Conservation (phyloP, 306 rosid genomes). For the Vigna reflexopilosa region DNA sequence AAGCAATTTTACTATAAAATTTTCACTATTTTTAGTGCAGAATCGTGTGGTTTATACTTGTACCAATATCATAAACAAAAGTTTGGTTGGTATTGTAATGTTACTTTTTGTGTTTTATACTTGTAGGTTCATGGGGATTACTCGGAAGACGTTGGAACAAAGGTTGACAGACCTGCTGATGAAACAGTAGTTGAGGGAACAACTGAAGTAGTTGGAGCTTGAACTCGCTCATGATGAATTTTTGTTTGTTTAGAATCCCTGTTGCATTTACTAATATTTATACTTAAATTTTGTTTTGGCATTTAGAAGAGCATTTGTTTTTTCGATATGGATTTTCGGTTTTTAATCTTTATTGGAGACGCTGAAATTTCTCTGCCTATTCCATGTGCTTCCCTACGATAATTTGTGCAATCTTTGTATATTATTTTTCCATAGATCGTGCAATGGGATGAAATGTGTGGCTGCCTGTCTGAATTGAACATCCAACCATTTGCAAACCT, state of each 20-base stretch:
- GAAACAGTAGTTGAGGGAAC: slow-evolving; percentile 64
- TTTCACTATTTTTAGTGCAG: no score
- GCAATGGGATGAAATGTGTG: no score
- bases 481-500: neutral
- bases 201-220: slow-evolving; percentile 81
- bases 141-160: slow-evolving; percentile 81
- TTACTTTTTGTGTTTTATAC: neutral
- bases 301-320: slow-evolving; percentile 31
- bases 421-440: neutral
- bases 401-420: neutral
- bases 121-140: slow-evolving; percentile 86
- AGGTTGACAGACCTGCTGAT: slow-evolving; percentile 86
- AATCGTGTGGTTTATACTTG: neutral
- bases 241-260: slow-evolving; percentile 38
- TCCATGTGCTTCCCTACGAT: neutral
- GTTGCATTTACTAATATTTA: neutral
- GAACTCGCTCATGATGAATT: slow-evolving; percentile 14
- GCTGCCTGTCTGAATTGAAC: neutral
- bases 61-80: neutral
- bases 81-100: neutral
- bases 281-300: slow-evolving; percentile 36
- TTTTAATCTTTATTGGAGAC: neutral
- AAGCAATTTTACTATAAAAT: neutral
- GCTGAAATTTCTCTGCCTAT: neutral
- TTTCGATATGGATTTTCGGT: slow-evolving; percentile 26